These are phyloP conservation scores for Skeletonema tropicum DNA, from an alignment of 108 stramenopile species.

Conservation along the genomic window DNA sequence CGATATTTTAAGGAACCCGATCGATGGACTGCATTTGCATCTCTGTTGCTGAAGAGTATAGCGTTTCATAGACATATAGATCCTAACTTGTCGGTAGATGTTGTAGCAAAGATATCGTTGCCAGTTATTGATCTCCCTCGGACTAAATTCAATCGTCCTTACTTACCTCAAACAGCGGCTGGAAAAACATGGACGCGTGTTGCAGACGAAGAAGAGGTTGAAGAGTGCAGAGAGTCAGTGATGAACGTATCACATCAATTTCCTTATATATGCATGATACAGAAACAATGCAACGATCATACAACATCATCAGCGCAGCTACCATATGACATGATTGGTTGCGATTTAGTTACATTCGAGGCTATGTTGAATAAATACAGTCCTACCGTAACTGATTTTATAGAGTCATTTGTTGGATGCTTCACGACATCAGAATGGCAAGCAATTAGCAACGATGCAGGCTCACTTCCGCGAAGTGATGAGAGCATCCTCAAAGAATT, in stretches of 20 bases:
- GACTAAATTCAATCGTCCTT: conserved; percentile 71
- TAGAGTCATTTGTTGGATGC: conserved; percentile 54
- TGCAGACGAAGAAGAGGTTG: not conserved
- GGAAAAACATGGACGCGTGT: not conserved
- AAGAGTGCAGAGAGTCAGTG: conserved; percentile 36
- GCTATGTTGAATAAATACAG: conserved; percentile 47
- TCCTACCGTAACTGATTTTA: conserved; percentile 55
- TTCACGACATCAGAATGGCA: conserved; percentile 72
- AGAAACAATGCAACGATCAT: not conserved
- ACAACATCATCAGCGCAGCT: not conserved
- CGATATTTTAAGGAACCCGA: conserved; percentile 54
- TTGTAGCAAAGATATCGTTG: conserved; percentile 1
- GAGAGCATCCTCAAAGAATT: conserved; percentile 59
- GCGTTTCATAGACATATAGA: conserved; percentile 49
- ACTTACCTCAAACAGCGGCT: conserved; percentile 47
- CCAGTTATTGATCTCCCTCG: conserved; percentile 66
- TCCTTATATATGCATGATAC: conserved; percentile 73
- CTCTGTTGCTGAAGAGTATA: conserved; percentile 72
- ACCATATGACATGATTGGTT: conserved; percentile 40
- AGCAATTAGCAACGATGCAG: conserved; percentile 18
- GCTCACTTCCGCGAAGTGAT: conserved; percentile 21
- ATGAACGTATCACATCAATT: conserved; percentile 83
- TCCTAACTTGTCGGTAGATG: not conserved
- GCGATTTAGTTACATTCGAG: conserved; percentile 77
- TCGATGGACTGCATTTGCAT: conserved; percentile 61